Evolutionary conservation across 2,329 filamentous ascomycete species (phyloP).

Genomic region (Biscogniauxia mediterranea): DNA sequence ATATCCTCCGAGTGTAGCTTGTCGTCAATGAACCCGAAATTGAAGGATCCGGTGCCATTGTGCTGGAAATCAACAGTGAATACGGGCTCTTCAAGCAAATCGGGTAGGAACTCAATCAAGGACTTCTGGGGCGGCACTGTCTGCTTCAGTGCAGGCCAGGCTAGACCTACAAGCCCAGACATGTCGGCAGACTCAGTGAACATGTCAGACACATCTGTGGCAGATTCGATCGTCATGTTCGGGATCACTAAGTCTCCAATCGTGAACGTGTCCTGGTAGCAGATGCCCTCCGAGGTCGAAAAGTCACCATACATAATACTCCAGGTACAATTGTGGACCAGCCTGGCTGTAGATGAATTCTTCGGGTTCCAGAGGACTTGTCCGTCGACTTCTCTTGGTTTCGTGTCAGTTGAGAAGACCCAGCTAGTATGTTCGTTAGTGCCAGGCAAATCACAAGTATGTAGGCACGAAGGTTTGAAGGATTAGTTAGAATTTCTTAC

Average conservation of each 20-base stretch:
- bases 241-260: constrained; percentile 45
- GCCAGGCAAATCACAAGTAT: not conserved
- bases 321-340: constrained; percentile 47
- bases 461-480: not conserved
- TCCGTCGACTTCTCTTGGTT: constrained; percentile 44
- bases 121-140: constrained; percentile 42
- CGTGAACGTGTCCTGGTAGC: constrained; percentile 49
- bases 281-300: constrained; percentile 40
- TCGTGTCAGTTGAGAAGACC: constrained; percentile 51
- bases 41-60: constrained; percentile 47
- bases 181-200: constrained; percentile 43
- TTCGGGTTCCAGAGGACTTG: constrained; percentile 43
- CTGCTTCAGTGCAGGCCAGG: constrained; percentile 45
- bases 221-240: constrained; percentile 50
- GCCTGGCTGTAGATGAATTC: constrained; percentile 42
- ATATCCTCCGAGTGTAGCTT: constrained; percentile 39
- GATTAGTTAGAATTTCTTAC: constrained; percentile 49
- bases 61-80: constrained; percentile 51
- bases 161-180: constrained; percentile 53
- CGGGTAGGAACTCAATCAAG: constrained; percentile 44
- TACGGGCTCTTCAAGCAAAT: constrained; percentile 39
- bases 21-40: constrained; percentile 50
- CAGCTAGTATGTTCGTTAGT: constrained; percentile 39
- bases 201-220: constrained; percentile 40
- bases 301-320: constrained; percentile 47